A percentile compares a stretch with the other conserved stretches of the same genome.
Conservation (phyloP, 2,329 filamentous ascomycete genomes). For the Biscogniauxia marginata region DNA sequence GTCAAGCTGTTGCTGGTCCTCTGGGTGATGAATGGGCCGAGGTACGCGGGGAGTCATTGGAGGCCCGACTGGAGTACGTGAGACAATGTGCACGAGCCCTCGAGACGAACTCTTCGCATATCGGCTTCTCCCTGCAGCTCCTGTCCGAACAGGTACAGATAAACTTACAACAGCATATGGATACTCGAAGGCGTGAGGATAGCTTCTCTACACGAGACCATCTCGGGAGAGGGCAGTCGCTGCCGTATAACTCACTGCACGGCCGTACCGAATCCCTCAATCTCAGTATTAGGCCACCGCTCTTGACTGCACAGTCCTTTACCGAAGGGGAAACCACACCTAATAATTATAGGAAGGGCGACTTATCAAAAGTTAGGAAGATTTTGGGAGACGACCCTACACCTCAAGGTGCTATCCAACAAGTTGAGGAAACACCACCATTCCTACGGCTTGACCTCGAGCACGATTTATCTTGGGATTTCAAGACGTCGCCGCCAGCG, state of each 20-base stretch:
- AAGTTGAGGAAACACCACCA: conserved; percentile 75
- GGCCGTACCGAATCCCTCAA: conserved; percentile 55
- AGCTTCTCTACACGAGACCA: conserved; percentile 45
- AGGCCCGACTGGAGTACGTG: conserved; percentile 80
- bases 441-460: conserved; percentile 87
- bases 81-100: conserved; percentile 74
- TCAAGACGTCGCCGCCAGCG: conserved; percentile 70
- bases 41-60: conserved; percentile 83
- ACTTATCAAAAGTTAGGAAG: conserved; percentile 63
- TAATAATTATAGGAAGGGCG: conserved; percentile 56
- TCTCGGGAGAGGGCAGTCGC: conserved; percentile 56
- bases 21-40: conserved; percentile 95
- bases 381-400: conserved; percentile 65
- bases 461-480: conserved; percentile 84
- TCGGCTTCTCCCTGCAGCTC: conserved; percentile 83
- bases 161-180: conserved; percentile 49
- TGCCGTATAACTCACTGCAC: conserved; percentile 56
- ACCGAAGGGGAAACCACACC: conserved; percentile 56
- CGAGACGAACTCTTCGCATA: conserved; percentile 82
- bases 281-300: conserved; percentile 41
- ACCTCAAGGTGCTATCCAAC: conserved; percentile 43
- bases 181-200: conserved; percentile 45
- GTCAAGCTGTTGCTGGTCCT: conserved; percentile 88
- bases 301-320: conserved; percentile 61
- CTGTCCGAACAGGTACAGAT: conserved; percentile 77